These are phyloP conservation scores for Toxoplasma gondii DNA, from an alignment of 169 alveolate species.

Conservation along the genomic window DNA sequence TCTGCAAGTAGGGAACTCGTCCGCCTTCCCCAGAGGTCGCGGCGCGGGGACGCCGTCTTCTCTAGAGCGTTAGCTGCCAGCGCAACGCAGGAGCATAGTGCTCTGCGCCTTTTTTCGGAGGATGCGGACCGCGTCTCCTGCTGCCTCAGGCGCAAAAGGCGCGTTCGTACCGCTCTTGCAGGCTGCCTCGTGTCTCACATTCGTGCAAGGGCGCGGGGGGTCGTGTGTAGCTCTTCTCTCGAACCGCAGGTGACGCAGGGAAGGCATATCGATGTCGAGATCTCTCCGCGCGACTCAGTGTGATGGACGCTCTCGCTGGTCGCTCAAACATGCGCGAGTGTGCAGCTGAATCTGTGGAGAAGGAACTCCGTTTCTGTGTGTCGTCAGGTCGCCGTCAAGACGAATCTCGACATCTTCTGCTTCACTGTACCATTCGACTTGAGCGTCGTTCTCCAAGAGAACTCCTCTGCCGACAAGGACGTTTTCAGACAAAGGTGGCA, in stretches of 20 bases:
- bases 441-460: constrained; percentile 71
- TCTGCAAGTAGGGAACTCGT: constrained; percentile 63
- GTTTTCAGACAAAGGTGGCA: constrained; percentile 75
- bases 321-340: too few species aligned
- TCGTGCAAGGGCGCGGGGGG: too few species aligned
- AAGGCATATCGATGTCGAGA: too few species aligned
- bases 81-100: neutral
- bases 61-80: neutral
- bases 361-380: neutral
- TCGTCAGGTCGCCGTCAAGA: constrained; percentile 75
- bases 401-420: constrained; percentile 74
- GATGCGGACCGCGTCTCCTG: too few species aligned
- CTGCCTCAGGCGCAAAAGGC: too few species aligned
- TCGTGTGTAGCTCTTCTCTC: too few species aligned
- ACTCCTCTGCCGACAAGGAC: constrained; percentile 69
- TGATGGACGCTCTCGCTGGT: too few species aligned
- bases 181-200: too few species aligned
- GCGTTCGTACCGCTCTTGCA: too few species aligned
- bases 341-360: too few species aligned
- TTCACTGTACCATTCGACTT: constrained; percentile 74
- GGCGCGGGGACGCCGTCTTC: neutral
- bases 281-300: too few species aligned
- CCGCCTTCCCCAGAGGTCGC: neutral
- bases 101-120: neutral
- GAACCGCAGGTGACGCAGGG: too few species aligned